Evolutionary conservation across 169 alveolate genomes (phyloP), one percentile per base, ranked within the genome.

Genomic region (Toxoplasma gondii): DNA sequence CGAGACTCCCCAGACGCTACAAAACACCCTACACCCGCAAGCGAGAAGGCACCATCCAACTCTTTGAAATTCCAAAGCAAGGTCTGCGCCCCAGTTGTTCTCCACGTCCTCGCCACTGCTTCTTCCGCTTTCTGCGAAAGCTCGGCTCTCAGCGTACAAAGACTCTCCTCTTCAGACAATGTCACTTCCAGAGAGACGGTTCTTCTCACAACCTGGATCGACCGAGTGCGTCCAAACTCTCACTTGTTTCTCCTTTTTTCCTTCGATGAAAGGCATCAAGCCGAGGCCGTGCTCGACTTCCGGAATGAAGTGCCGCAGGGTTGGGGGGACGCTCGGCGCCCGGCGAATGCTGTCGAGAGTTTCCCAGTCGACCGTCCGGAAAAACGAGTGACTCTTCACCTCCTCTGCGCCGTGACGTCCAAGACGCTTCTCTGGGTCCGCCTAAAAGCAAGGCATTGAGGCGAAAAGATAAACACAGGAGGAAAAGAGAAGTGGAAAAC

Each of bases 321-420:
- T 4, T 39, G 45, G 43, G 53, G 81, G 43, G 58, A 58, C 31
- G 38, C 43, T 41, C 36, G 81, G 64, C 39, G 92, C 92, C 64
- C 19, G 49, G 27, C 84, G 92, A 54, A 54, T 45, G 82, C 70
- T 38, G 54, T 54, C 84, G 36, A 67, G 69, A 0, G 38, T 64
- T 10, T 58, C 64, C 92, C 92, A 88, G 64, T 45, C 53, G 41
- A 88, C 36, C 49, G 45, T 54, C 74, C 31, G 19, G 58, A 88
- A 88, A 58, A 58, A 88, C 29, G 92, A 43, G 43, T 88, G 92
- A 5, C 81, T 24, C 83, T 58, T 88, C 83, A 88, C 92, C 39
- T 88, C 92, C 29, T 9, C 92, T 88, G 92, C 92, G 38, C 92
- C 92, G 38, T 49, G 38, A 29, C 74, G 45, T 16, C 92, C 92